A percentile compares a stretch with the other conserved stretches of the same genome.
phyloP scores from a whole-genome alignment of 2,329 filamentous ascomycete genomes.

The Fusarium sp. region DNA sequence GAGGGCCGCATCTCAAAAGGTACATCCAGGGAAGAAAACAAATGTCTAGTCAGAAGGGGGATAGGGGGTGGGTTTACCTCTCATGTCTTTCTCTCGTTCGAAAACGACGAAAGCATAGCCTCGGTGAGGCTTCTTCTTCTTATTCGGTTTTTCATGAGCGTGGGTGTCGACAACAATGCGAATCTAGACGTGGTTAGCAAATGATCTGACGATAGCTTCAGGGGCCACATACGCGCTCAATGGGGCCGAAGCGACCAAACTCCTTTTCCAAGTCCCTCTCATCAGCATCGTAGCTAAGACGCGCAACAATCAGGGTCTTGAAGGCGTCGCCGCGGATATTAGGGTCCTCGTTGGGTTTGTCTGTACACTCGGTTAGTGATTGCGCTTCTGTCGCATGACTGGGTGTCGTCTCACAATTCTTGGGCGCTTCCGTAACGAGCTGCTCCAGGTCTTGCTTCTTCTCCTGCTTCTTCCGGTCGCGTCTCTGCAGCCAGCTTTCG shows the following conservation, averaged over 20 bases:
- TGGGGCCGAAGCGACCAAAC: conserved; percentile 93
- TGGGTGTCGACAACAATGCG: conserved; percentile 88
- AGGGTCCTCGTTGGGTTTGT: conserved; percentile 86
- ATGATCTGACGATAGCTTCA: conserved; percentile 4
- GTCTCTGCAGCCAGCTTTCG: conserved; percentile 92
- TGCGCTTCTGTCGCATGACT: background rate
- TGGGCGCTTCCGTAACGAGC: conserved; percentile 74
- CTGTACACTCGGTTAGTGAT: conserved; percentile 60
- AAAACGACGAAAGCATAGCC: conserved; percentile 98
- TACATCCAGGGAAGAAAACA: conserved; percentile 45
- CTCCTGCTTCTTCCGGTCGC: conserved; percentile 87
- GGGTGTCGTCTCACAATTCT: conserved; percentile 68
- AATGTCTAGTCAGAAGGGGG: conserved; percentile 49
- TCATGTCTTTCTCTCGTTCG: conserved; percentile 98
- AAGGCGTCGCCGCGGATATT: conserved; percentile 95
- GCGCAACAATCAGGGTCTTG: conserved; percentile 93
- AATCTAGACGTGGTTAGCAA: conserved; percentile 71
- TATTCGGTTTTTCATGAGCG: conserved; percentile 77
- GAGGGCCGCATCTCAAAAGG: conserved; percentile 59
- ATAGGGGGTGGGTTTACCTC: conserved; percentile 79
- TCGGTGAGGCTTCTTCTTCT: conserved; percentile 85
- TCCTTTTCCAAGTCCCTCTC: conserved; percentile 93
- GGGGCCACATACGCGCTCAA: conserved; percentile 81
- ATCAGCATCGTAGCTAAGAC: conserved; percentile 90
- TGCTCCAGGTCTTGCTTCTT: conserved; percentile 79